A percentile compares a stretch with the other conserved stretches of the same genome.
Conservation (phyloP, 2,329 filamentous ascomycete genomes). For the Hortaea sp. region DNA sequence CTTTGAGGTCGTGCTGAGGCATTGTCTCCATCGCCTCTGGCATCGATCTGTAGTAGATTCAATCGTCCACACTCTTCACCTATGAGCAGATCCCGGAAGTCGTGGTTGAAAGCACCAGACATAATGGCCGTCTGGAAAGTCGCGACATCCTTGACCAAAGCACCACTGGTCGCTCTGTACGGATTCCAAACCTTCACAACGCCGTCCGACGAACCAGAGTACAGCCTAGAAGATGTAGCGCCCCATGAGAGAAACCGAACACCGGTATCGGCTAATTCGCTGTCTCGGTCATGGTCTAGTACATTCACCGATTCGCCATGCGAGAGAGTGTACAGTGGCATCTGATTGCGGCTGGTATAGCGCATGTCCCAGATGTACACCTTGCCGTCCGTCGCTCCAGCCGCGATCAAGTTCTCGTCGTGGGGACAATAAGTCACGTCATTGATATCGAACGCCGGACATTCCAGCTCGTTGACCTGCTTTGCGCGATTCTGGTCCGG, state of each 20-base stretch:
- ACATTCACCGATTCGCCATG: constrained; percentile 44
- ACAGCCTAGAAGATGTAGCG: constrained; percentile 40
- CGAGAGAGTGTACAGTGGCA: constrained; percentile 38
- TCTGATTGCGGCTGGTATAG: constrained; percentile 24
- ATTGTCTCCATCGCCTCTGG: constrained; percentile 14
- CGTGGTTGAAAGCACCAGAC: constrained; percentile 47
- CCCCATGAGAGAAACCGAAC: constrained; percentile 51
- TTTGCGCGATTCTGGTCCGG: constrained; percentile 25
- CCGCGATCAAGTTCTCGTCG: constrained; percentile 43
- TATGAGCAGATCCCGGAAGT: constrained; percentile 45
- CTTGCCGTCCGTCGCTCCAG: constrained; percentile 49
- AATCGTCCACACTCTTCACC: constrained; percentile 48
- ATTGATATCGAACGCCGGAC: constrained; percentile 51
- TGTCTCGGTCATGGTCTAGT: constrained; percentile 31
- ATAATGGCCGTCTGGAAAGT: constrained; percentile 45
- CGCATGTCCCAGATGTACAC: constrained; percentile 54
- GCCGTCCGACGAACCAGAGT: constrained; percentile 52
- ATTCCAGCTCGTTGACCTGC: constrained; percentile 40
- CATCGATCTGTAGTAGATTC: constrained; percentile 39
- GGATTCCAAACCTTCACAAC: constrained; percentile 52
- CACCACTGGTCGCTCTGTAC: constrained; percentile 40
- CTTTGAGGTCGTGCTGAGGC: constrained; percentile 5
- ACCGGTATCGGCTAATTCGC: constrained; percentile 47
- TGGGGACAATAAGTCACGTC: constrained; percentile 41
- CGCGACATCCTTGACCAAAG: constrained; percentile 41